phyloP scores from a whole-genome alignment of 495 filamentous ascomycete genomes.

The Penicillium daleae region DNA sequence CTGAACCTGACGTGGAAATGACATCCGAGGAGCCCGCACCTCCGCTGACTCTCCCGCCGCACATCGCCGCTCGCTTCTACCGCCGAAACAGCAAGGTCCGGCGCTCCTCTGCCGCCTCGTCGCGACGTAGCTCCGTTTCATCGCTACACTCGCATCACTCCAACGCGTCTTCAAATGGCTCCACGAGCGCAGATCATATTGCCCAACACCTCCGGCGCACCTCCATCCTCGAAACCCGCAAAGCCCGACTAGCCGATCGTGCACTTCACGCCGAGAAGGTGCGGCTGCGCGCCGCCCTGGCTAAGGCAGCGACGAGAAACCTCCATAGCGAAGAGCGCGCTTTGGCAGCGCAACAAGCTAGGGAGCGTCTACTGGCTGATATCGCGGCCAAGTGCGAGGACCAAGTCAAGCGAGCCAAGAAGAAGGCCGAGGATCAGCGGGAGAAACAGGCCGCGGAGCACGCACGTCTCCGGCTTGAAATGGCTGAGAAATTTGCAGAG shows the following conservation, averaged over 20 bases:
- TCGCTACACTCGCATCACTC: slow-evolving; percentile 79
- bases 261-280: slow-evolving; percentile 97
- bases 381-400: slow-evolving; percentile 93
- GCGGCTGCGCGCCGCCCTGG: slow-evolving; percentile 83
- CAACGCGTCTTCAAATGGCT: slow-evolving; percentile 62
- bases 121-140: slow-evolving; percentile 86
- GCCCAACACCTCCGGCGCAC: slow-evolving; percentile 89
- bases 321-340: slow-evolving; percentile 75
- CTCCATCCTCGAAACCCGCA: slow-evolving; percentile 90
- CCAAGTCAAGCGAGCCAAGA: slow-evolving; percentile 92
- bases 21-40: slow-evolving; percentile 46
- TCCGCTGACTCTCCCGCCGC: slow-evolving; percentile 69
- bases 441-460: slow-evolving; percentile 88
- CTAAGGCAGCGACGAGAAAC: slow-evolving; percentile 74
- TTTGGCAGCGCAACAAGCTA: slow-evolving; percentile 85
- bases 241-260: slow-evolving; percentile 88
- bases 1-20: slow-evolving; percentile 49
- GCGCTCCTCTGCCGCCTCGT: slow-evolving; percentile 83
- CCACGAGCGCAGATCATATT: slow-evolving; percentile 77
- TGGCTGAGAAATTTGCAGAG: slow-evolving; percentile 88
- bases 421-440: slow-evolving; percentile 87
- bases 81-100: slow-evolving; percentile 69
- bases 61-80: slow-evolving; percentile 86
- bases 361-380: slow-evolving; percentile 89
- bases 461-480: slow-evolving; percentile 70